Base-by-base conservation (phyloP, 2,329 filamentous ascomycete genomes). In the Colletotrichum lupini region DNA sequence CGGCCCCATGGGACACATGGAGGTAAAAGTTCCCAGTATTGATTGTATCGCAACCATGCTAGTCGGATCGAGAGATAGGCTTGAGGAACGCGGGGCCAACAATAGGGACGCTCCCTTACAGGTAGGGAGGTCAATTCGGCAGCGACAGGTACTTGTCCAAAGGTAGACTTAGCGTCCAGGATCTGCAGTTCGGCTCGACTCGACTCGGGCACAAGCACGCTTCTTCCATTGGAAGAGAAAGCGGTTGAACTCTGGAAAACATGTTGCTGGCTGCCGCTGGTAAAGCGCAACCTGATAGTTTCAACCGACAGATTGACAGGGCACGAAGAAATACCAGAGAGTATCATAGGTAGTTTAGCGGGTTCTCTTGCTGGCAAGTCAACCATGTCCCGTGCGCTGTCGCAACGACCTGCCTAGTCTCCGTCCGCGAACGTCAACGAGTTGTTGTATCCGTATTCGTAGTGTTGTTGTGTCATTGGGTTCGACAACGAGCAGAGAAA, bases 341-440 rank as follows among this genome's bases (percentile, higher is more conserved):
- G 30, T 19, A 62, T 14, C 12, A 8, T 30, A 30, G 11, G 12
- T 16, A 12, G 22, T 32, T 5, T 26, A 35, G 19, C 5, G 14
- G n/a, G 8, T 26, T 62, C 30, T 61, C 37, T n/a, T 26, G 59
- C 59, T 62, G 42, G 59, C 28, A 42, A 62, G 59, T 19, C 59
- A 62, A 62, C 37, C 35, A 16, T 12, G 26, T 22, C 11, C 26
- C 59, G 59, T 62, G 59, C 37, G 37, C 37, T 12, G 6, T 30
- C n/a, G 26, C 59, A 30, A 22, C 16, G 8, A n/a, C 24, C 58
- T n/a, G 30, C 35, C 58, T 19, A 49, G 16, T 11, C 26, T 22
- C 26, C 16, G 59, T 11, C 19, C 22, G 22, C 42, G 26, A n/a
- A 26, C 30, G 28, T 26, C 8, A 19, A 11, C 28, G 32, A 53